Evolutionary conservation across 2,329 filamentous ascomycete genomes (phyloP), one percentile per base, ranked within the genome.

Genomic region (Claviceps capensis): DNA sequence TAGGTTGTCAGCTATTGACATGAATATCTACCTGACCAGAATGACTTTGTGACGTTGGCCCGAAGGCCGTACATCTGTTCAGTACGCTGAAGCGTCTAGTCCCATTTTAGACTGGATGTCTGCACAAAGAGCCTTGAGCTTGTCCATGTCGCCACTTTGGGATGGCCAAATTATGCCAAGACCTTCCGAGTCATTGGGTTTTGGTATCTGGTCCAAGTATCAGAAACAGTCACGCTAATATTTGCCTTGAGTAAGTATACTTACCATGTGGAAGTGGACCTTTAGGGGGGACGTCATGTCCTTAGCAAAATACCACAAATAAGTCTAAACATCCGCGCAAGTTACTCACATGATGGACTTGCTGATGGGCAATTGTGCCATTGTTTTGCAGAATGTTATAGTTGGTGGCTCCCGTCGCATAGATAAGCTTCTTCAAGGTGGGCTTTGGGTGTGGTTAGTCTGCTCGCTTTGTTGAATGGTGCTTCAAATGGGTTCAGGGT

Each of bases 341-440:
- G 26, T 13, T 9, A 55, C 81, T 71, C 72, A 93, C 91, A 72
- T 98, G 93, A 59, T 88, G 85, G 56, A 98, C 91, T 57, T 85
- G 75, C 72, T 97, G 93, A 69, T 98, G 93, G 17, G 93, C 93
- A 62, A 91, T 79, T 22, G 79, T 75, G 50, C 93, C 93, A 64
- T 98, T 98, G 72, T 98, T 98, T 73, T 98, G 93, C 54, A 98
- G 73, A 48, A 98, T 79, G 65, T 98, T 98, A 76, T 88, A 98
- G 68, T 97, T 79, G 49, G 75, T 72, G 4, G 85, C 83, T 40
- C 87, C 87, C 4, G 80, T 82, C 30, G 89, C 91, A 19, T 74
- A 69, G 48, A 85, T 89, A 47, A 98, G 80, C 69, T 86, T 91
- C 78, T 95, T 96, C 47, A 88, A 84, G 16, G 63, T 64, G 46